Evolutionary conservation across 345 rosid genomes (phyloP).

Genomic region (Eucalyptus erythrocorys): DNA sequence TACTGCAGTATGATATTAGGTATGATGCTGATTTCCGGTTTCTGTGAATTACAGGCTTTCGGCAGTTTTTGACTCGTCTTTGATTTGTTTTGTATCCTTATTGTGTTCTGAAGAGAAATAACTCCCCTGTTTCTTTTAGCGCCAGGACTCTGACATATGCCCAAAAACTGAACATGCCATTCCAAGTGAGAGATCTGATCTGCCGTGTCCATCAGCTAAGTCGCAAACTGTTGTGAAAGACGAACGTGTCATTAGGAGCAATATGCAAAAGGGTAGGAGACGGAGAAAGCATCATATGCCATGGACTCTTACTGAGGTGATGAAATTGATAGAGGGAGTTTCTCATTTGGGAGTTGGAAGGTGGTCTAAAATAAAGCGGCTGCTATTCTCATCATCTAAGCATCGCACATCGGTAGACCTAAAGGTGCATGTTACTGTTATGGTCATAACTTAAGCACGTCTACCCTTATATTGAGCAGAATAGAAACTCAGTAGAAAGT

Average conservation of each 20-base stretch:
- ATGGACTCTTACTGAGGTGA: constrained; percentile 22
- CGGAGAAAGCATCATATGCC: constrained; percentile 8
- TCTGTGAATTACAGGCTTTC: not conserved
- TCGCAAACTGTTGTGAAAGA: not conserved
- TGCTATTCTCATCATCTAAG: constrained; percentile 9
- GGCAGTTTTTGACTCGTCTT: not conserved
- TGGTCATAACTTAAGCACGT: not conserved
- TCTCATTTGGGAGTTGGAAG: constrained; percentile 17
- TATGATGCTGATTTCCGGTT: not conserved
- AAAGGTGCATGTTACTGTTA: constrained; percentile 1
- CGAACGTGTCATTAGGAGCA: not conserved
- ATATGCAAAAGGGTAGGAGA: not conserved
- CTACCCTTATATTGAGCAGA: not conserved
- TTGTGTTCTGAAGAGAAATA: not conserved
- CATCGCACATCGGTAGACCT: constrained; percentile 21
- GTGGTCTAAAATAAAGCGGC: constrained; percentile 22
- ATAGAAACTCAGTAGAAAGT: not conserved
- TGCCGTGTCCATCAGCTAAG: not conserved
- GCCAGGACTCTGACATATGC: not conserved
- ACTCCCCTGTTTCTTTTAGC: not conserved
- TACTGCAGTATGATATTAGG: not conserved
- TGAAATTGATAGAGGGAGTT: constrained; percentile 19
- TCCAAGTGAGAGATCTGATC: not conserved
- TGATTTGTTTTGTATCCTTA: not conserved
- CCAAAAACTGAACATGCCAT: not conserved